A percentile compares a stretch with the other conserved stretches of the same genome.
Conservation (phyloP, 2,329 filamentous ascomycete genomes). For the Aspergillus proliferans region DNA sequence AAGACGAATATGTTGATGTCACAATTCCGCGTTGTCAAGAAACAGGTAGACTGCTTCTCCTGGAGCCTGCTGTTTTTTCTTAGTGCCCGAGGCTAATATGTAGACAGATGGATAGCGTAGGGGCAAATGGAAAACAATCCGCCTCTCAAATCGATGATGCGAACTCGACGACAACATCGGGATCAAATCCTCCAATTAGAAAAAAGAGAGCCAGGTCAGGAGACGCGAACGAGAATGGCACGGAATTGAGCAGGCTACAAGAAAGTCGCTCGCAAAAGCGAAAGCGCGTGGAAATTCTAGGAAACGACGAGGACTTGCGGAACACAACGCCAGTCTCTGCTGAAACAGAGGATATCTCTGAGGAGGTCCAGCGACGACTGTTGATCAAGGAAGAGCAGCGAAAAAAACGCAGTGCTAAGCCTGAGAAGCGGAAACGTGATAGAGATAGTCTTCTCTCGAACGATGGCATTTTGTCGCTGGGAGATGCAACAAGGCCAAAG, state of each 20-base stretch:
- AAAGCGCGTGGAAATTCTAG: constrained; percentile 17
- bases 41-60: constrained; percentile 27
- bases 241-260: constrained; percentile 2
- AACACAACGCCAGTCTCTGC: constrained; percentile 18
- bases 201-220: background rate
- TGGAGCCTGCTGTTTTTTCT: background rate
- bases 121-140: background rate
- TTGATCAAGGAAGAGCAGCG: constrained; percentile 38
- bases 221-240: background rate
- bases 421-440: constrained; percentile 35
- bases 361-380: constrained; percentile 40
- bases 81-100: background rate
- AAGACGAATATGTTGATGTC: constrained; percentile 33
- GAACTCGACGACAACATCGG: background rate
- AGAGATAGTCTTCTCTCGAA: constrained; percentile 33
- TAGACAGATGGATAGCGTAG: background rate
- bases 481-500: constrained; percentile 5
- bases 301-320: constrained; percentile 19
- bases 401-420: constrained; percentile 22
- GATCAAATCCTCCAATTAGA: background rate
- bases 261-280: constrained; percentile 12
- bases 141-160: constrained; percentile 2
- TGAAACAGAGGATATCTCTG: constrained; percentile 41
- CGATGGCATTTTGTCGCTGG: constrained; percentile 13
- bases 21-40: constrained; percentile 29